Conservation (phyloP, 805 yeast genomes). For the Wickerhamiella kurtzmanii region DNA sequence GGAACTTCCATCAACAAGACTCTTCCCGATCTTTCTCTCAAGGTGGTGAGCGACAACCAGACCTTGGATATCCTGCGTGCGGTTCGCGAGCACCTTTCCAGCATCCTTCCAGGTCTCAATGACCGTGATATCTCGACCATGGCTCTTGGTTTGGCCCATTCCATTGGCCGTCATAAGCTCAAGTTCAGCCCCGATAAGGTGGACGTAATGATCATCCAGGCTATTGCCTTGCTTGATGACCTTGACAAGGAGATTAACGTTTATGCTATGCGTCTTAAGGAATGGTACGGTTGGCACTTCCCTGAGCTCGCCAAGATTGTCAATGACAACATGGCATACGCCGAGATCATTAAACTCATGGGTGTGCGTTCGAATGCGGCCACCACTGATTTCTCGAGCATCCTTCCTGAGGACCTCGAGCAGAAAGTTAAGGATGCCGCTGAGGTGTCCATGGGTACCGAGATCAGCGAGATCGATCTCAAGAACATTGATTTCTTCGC, state of each 20-base stretch:
- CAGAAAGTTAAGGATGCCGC: constrained; percentile 90
- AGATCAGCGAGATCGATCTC: constrained; percentile 83
- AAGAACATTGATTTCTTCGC: constrained; percentile 82
- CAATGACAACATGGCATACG: constrained; percentile 90
- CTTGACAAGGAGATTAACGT: constrained; percentile 96
- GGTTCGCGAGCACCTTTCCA: constrained; percentile 86
- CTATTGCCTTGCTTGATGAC: constrained; percentile 91
- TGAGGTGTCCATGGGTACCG: constrained; percentile 99
- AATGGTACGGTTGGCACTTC: constrained; percentile 99
- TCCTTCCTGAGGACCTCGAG: constrained; percentile 87
- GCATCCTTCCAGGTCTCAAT: constrained; percentile 81
- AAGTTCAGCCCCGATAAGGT: constrained; percentile 97
- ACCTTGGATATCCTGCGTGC: constrained; percentile 92
- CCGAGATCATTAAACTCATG: constrained; percentile 85
- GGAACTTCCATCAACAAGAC: constrained; percentile 88
- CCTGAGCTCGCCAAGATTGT: constrained; percentile 98
- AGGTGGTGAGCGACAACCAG: constrained; percentile 88
- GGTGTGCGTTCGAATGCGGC: constrained; percentile 86
- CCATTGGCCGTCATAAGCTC: constrained; percentile 95
- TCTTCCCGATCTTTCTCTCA: constrained; percentile 64
- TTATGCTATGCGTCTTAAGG: constrained; percentile 97
- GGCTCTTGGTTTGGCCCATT: constrained; percentile 97
- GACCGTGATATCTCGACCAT: constrained; percentile 77
- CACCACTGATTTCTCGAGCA: constrained; percentile 77
- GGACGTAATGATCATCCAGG: constrained; percentile 98